A percentile compares a stretch with the other conserved stretches of the same genome.
Evolutionary conservation across 345 rosid genomes (phyloP).

Genomic region (Raphanus raphanistrum): DNA sequence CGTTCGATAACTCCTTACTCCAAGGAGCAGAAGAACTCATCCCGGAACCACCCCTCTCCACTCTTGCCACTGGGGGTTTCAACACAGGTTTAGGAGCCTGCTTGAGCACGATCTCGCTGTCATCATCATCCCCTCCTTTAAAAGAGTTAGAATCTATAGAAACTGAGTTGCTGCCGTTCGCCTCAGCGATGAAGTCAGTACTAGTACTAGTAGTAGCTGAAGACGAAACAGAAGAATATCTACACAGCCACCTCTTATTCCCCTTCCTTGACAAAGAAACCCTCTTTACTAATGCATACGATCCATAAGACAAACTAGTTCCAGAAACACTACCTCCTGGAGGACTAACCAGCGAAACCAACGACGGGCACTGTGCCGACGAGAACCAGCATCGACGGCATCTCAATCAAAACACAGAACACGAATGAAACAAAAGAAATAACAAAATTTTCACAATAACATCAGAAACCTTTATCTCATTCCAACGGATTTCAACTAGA

Average conservation of each 20-base stretch:
- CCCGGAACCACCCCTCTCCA: slow-evolving; percentile 34
- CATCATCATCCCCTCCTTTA: slow-evolving; percentile 52
- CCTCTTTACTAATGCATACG: slow-evolving; percentile 60
- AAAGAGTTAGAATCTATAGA: slow-evolving; percentile 52
- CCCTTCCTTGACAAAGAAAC: slow-evolving; percentile 58
- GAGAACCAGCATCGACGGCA: slow-evolving; percentile 65
- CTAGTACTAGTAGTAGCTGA: slow-evolving; percentile 41
- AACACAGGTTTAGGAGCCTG: slow-evolving; percentile 79
- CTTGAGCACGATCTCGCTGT: slow-evolving; percentile 60
- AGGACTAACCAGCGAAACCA: slow-evolving; percentile 61
- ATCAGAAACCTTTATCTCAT: slow-evolving; percentile 18
- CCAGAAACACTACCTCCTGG: slow-evolving; percentile 53
- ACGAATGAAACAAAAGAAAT: neutral
- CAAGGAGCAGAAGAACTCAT: slow-evolving; percentile 44
- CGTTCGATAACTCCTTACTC: slow-evolving; percentile 34
- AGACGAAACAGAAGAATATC: slow-evolving; percentile 73
- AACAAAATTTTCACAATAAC: slow-evolving; percentile 20
- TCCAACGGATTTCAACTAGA: slow-evolving; percentile 5
- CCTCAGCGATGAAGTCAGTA: slow-evolving; percentile 68
- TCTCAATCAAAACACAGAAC: slow-evolving; percentile 20
- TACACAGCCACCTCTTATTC: slow-evolving; percentile 69
- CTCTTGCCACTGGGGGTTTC: slow-evolving; percentile 51
- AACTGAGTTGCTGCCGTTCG: slow-evolving; percentile 46
- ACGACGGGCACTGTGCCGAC: slow-evolving; percentile 85
- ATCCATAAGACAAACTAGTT: slow-evolving; percentile 45